Evolutionary conservation across 768 basidiomycete species (phyloP).

Genomic region (Coprinopsis sp.): DNA sequence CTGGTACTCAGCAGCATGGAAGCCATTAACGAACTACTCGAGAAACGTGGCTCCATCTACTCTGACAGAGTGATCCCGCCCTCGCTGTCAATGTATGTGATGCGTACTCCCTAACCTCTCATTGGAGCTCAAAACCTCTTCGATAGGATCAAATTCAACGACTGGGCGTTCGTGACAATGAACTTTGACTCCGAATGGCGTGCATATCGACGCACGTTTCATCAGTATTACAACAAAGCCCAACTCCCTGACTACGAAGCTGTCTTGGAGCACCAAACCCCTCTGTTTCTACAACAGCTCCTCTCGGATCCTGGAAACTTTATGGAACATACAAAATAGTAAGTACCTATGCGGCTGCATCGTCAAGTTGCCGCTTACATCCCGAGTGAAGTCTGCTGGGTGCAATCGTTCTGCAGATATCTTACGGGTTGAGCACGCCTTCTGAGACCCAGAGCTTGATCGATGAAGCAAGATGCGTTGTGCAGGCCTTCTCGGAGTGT

Average conservation of each 20-base stretch:
- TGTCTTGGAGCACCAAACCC: conserved; percentile 16
- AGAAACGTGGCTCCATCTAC: no score
- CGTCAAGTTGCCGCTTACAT: not conserved
- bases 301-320: not conserved
- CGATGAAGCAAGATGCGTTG: no score
- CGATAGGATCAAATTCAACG: conserved; percentile 1
- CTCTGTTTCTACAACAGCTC: not conserved
- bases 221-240: conserved; percentile 14
- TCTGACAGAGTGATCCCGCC: no score
- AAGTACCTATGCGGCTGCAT: no score
- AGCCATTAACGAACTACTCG: no score
- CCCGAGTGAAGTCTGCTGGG: not conserved
- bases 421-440: no score
- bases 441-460: no score
- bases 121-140: not conserved
- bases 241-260: conserved; percentile 19
- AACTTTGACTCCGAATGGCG: conserved; percentile 15
- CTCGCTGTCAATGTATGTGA: no score
- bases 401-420: no score
- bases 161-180: conserved; percentile 12
- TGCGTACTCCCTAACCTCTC: no score
- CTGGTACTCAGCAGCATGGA: no score
- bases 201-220: conserved; percentile 14
- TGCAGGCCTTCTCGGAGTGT: no score
- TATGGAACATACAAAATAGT: not conserved